Conservation (phyloP, 352 stramenopile species). For the Globisporangium yorkense region DNA sequence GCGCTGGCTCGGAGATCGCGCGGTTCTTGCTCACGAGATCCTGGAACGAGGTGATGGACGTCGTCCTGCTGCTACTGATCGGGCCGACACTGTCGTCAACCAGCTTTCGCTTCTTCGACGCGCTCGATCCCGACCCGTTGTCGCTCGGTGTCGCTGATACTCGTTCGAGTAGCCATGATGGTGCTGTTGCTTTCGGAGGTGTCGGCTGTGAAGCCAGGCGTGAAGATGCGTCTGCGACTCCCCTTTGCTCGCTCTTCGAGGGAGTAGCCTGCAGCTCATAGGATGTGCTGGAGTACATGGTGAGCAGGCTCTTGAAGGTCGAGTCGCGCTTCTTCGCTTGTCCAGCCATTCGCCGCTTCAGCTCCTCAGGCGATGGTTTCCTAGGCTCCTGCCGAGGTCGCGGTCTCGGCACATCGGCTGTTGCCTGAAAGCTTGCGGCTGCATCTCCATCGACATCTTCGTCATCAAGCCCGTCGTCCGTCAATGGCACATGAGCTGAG, state of each 20-base stretch:
- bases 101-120: slow-evolving; percentile 5
- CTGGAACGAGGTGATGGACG: slow-evolving; percentile 25
- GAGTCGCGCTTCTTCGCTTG: slow-evolving; percentile 19
- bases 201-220: slow-evolving; percentile 8
- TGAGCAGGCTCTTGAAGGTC: slow-evolving; percentile 13
- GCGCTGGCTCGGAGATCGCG: slow-evolving; percentile 2
- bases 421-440: background rate
- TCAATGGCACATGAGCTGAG: background rate
- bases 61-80: background rate
- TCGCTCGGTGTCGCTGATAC: slow-evolving; percentile 6
- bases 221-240: background rate
- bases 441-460: background rate
- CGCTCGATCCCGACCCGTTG: background rate
- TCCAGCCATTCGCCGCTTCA: slow-evolving; percentile 8
- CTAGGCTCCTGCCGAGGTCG: background rate
- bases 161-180: slow-evolving; percentile 17
- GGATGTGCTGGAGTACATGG: slow-evolving; percentile 5
- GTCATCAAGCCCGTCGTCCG: background rate
- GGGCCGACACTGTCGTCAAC: background rate
- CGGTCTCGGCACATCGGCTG: background rate
- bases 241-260: slow-evolving; percentile 6
- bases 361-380: slow-evolving; percentile 6
- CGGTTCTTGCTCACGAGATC: slow-evolving; percentile 30
- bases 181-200: slow-evolving; percentile 5
- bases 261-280: background rate